These are phyloP conservation scores for Pseudonectria foliicola DNA, from an alignment of 2,329 filamentous ascomycete species.

Conservation along the genomic window DNA sequence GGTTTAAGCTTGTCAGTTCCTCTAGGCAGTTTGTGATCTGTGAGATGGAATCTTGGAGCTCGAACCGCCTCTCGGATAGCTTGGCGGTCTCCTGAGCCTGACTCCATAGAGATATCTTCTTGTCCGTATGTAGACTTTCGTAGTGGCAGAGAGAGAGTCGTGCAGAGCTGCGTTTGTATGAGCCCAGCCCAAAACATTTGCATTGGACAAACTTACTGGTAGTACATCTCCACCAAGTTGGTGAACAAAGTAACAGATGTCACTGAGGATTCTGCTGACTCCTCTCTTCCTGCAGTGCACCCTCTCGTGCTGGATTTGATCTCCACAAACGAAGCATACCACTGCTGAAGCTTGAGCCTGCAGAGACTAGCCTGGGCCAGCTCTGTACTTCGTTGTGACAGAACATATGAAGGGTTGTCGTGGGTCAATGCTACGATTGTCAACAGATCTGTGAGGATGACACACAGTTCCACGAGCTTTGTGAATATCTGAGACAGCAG, in stretches of 20 bases:
- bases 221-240: conserved; percentile 21
- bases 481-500: conserved; percentile 12
- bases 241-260: conserved; percentile 14
- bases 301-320: conserved; percentile 11
- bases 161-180: conserved; percentile 8
- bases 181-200: accelerated
- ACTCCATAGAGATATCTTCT: too few relatives aligned
- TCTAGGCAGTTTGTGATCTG: conserved; percentile 15
- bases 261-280: neutral
- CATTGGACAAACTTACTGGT: conserved; percentile 9
- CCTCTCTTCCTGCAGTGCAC: conserved; percentile 1
- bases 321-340: conserved; percentile 15
- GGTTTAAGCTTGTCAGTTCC: conserved; percentile 10
- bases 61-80: neutral
- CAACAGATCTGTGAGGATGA: conserved; percentile 17
- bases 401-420: conserved; percentile 15
- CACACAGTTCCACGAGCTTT: conserved; percentile 17
- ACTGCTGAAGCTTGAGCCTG: conserved; percentile 12
- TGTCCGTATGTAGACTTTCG: conserved; percentile 13
- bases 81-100: too few relatives aligned
- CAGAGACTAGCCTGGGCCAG: conserved; percentile 14
- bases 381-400: conserved; percentile 10
- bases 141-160: conserved; percentile 15
- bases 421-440: conserved; percentile 13
- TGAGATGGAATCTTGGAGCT: conserved; percentile 16